Base-by-base conservation (phyloP, 2,329 filamentous ascomycete genomes). In the Sarocladium oryzae region DNA sequence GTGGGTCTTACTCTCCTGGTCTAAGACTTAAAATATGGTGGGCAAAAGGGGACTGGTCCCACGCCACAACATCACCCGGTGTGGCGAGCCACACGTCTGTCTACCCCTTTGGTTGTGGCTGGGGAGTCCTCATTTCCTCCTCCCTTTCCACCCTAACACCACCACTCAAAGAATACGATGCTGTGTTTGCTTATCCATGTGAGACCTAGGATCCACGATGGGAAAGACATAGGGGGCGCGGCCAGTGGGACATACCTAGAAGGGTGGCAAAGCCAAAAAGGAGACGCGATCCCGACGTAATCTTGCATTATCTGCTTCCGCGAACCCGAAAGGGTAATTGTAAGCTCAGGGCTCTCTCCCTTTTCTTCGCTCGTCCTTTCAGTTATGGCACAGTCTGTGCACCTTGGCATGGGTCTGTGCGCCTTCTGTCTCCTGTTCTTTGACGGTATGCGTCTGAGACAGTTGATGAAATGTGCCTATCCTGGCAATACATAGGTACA, bases 281-380 rank as follows among this genome's bases (percentile, higher is more conserved):
- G 43, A 48, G 43, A 48, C 43, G 43, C 43, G 43, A 30, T 40
- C 43, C 43, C 43, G 43, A 48, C 43, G 43, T 48, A 48, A 48
- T 48, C 28, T 48, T 48, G 43, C 43, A 48, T 48, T 48, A n/a
- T 30, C 16, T 48, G 43, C 26, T 26, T 48, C 43, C 43, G 43
- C 24, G 43, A 48, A 20, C 24, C 43, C 26, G n/a, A 33, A 48
- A 32, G 15, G 43, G 43, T 24, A 21, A 16, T 26, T 33, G 24
- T 15, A 45, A 8, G 21, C 43, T 33, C 26, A 45, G 13, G 40
- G 11, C n/a, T 16, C 26, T 32, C 26, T 23, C 28, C 33, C 16
- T 11, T 23, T 48, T 33, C 16, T 16, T 48, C 43, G 15, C 18
- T 21, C 20, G 43, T 21, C n/a, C 43, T 48, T 48, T 33, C 23